Conservation (phyloP, 2,329 filamentous ascomycete species). For the Coniochaeta ligniaria region DNA sequence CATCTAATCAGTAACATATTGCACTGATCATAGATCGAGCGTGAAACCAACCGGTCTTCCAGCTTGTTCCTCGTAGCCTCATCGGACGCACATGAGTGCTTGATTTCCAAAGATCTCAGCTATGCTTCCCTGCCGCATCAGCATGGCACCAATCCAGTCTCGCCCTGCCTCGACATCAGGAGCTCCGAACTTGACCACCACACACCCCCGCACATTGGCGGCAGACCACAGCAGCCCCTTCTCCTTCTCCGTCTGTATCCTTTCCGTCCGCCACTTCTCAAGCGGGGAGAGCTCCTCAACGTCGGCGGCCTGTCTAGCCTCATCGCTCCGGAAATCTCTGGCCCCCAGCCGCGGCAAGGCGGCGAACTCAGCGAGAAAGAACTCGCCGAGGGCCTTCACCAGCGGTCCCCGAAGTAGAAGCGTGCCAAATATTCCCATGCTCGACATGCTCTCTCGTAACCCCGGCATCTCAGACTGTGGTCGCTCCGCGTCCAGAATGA, state of each 20-base stretch:
- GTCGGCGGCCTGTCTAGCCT: slow-evolving; percentile 31
- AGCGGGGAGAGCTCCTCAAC: slow-evolving; percentile 27
- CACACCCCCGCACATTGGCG: slow-evolving; percentile 71
- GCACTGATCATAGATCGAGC: too few species aligned
- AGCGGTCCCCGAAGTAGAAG: slow-evolving; percentile 71
- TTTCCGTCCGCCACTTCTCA: slow-evolving; percentile 45
- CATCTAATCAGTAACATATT: too few species aligned
- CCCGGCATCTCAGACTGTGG: slow-evolving; percentile 29
- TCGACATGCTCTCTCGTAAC: slow-evolving; percentile 60
- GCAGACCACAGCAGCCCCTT: slow-evolving; percentile 73
- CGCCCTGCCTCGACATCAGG: slow-evolving; percentile 73
- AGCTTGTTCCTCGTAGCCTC: slow-evolving; percentile 7
- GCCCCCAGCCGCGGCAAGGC: slow-evolving; percentile 74
- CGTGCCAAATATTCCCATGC: slow-evolving; percentile 73
- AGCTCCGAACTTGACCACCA: slow-evolving; percentile 87
- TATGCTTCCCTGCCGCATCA: slow-evolving; percentile 68
- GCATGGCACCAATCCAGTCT: slow-evolving; percentile 70
- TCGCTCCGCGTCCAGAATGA: slow-evolving; percentile 59
- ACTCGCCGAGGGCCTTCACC: slow-evolving; percentile 58
- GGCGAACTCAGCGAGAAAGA: slow-evolving; percentile 74
- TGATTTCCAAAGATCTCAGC: slow-evolving; percentile 68
- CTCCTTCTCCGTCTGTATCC: slow-evolving; percentile 50
- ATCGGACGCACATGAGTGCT: slow-evolving; percentile 68
- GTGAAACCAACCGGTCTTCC: too few species aligned
- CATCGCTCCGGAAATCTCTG: slow-evolving; percentile 62